Percentiles rank a stretch among this genome's conserved stretches.
These are phyloP conservation scores for Plantago elongata DNA, from an alignment of 257 asterid genomes.

Conservation along the genomic window DNA sequence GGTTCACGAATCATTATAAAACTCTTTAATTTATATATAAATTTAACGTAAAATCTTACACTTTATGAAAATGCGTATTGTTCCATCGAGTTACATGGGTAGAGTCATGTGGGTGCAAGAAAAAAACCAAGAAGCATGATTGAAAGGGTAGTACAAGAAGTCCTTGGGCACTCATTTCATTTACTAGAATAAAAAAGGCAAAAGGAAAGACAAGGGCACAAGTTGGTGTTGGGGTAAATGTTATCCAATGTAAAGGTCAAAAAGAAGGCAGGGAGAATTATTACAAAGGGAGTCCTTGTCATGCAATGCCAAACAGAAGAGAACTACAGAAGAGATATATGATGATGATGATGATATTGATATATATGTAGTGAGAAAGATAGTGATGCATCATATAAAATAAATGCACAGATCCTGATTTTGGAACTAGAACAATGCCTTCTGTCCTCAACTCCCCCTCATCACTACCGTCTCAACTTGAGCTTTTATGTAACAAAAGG, in stretches of 20 bases:
- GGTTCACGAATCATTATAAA: no score
- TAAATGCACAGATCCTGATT: slow-evolving; percentile 3
- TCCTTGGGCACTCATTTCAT: neutral
- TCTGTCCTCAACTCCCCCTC: slow-evolving; percentile 1
- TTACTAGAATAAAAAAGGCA: neutral
- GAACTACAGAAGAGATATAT: no score
- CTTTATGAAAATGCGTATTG: no score
- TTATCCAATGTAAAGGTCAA: slow-evolving; percentile 3
- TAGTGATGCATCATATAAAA: slow-evolving; percentile 8
- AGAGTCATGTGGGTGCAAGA: slow-evolving; percentile 18
- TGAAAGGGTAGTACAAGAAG: slow-evolving; percentile 2
- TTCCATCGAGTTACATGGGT: no score
- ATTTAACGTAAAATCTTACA: no score
- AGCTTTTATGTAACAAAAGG: slow-evolving; percentile 7
- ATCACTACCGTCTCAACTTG: neutral
- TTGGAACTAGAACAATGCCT: slow-evolving; percentile 13
- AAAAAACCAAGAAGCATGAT: neutral
- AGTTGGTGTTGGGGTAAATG: neutral
- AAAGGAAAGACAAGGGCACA: neutral
- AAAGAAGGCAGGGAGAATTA: slow-evolving; percentile 3
- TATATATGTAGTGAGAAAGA: neutral
- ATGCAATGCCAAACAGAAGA: neutral
- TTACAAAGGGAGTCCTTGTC: neutral
- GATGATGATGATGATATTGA: no score
- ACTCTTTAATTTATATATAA: no score